Conservation (phyloP, 1,284 basidiomycete species). For the Pulchroboletus neoregius region DNA sequence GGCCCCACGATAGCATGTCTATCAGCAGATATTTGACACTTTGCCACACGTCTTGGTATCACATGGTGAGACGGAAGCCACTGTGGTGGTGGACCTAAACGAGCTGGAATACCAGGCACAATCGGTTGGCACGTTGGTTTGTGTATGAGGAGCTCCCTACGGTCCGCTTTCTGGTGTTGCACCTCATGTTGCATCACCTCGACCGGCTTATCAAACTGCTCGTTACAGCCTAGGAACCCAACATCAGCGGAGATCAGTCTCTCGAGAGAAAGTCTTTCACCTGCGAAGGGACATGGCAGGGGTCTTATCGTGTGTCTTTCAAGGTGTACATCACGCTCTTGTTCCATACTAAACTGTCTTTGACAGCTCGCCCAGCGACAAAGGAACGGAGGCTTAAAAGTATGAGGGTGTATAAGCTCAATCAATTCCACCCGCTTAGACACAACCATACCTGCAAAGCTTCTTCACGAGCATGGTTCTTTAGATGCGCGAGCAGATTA, state of each 20-base stretch:
- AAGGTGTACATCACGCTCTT: conserved; percentile 24
- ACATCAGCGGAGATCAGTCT: conserved; percentile 6
- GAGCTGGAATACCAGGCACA: conserved; percentile 30
- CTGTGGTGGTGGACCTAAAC: conserved; percentile 34
- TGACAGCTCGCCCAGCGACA: conserved; percentile 29
- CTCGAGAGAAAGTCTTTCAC: conserved; percentile 11
- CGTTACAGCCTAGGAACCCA: conserved; percentile 21
- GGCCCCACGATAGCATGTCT: conserved; percentile 48
- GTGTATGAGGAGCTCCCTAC: conserved; percentile 35
- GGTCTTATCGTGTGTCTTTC: conserved; percentile 26
- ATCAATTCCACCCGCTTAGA: neutral
- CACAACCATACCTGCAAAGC: conserved; percentile 31
- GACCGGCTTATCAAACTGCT: conserved; percentile 26
- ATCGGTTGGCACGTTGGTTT: conserved; percentile 37
- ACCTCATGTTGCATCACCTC: conserved; percentile 32
- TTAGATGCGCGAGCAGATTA: conserved; percentile 49
- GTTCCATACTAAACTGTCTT: conserved; percentile 15
- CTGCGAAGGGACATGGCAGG: conserved; percentile 32
- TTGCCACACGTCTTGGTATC: conserved; percentile 40
- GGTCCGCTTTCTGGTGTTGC: conserved; percentile 30
- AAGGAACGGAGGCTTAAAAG: conserved; percentile 17
- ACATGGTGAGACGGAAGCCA: conserved; percentile 49
- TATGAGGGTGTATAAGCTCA: neutral
- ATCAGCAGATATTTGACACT: conserved; percentile 42
- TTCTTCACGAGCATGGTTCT: conserved; percentile 40